phyloP scores from a whole-genome alignment of 495 filamentous ascomycete species.

The Haplographium delicatum region DNA sequence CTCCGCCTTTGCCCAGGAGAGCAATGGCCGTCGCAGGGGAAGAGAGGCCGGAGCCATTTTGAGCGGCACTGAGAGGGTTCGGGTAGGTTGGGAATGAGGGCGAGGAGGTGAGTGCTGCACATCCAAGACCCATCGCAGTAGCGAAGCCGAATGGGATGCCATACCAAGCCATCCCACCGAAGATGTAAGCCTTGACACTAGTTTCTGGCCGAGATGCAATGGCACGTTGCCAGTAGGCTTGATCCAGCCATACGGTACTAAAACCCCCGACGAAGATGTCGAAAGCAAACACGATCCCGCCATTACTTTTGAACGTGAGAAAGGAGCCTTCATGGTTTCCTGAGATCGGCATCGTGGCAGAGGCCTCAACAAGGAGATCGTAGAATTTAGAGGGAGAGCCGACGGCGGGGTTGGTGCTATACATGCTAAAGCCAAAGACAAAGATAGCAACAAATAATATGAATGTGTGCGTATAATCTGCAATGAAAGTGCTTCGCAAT shows the following conservation, averaged over 20 bases:
- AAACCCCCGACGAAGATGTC: constrained; percentile 83
- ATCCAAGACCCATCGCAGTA: constrained; percentile 81
- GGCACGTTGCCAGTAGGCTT: constrained; percentile 83
- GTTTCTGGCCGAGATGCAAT: constrained; percentile 85
- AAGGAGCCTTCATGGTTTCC: constrained; percentile 47
- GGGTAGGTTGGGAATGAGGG: constrained; percentile 49
- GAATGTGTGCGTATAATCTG: constrained; percentile 30
- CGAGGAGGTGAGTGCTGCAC: constrained; percentile 41
- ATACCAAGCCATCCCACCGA: constrained; percentile 90
- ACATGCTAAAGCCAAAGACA: constrained; percentile 44
- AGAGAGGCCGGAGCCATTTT: constrained; percentile 41
- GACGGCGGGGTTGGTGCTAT: constrained; percentile 38
- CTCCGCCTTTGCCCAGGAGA: constrained; percentile 43
- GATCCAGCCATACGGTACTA: constrained; percentile 44
- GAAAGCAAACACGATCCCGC: constrained; percentile 88
- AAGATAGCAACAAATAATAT: constrained; percentile 40
- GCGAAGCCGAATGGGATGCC: constrained; percentile 91
- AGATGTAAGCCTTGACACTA: constrained; percentile 84
- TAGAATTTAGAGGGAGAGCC: constrained; percentile 42
- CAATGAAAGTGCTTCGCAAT: constrained; percentile 40
- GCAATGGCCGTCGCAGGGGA: constrained; percentile 43
- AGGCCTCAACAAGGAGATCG: constrained; percentile 42
- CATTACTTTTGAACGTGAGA: constrained; percentile 48
- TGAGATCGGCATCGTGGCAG: constrained; percentile 36
- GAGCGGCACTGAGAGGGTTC: constrained; percentile 37